A percentile compares a stretch with the other conserved stretches of the same genome.
Evolutionary conservation across 305 asterid genomes (phyloP).

Genomic region (Ajuga reptans): DNA sequence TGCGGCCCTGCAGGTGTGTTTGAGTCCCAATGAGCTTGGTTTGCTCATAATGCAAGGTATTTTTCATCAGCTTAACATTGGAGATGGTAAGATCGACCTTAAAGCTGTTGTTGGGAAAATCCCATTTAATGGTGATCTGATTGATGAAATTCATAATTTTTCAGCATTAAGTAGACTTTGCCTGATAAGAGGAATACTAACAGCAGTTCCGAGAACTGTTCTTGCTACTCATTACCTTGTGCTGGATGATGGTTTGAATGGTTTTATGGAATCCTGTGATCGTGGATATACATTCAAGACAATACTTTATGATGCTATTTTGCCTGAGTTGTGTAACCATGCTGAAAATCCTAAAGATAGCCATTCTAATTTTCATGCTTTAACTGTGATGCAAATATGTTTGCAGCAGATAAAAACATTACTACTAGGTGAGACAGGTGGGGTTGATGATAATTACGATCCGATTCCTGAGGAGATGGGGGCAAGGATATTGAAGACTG

Average conservation of each 20-base stretch:
- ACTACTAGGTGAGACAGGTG: conserved; percentile 34
- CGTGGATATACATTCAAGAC: conserved; percentile 35
- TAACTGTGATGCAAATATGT: conserved; percentile 94
- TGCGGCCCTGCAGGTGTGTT: conserved; percentile 74
- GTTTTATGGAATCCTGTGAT: conserved; percentile 21
- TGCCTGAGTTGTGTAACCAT: conserved; percentile 72
- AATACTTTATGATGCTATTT: conserved; percentile 77
- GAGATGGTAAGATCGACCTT: conserved; percentile 26
- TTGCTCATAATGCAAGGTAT: conserved; percentile 59
- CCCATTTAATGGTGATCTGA: conserved; percentile 50
- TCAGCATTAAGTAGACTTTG: conserved; percentile 73
- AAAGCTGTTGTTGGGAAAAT: conserved; percentile 34
- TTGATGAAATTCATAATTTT: conserved; percentile 46
- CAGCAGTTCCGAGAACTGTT: conserved; percentile 75
- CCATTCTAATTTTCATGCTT: conserved; percentile 85
- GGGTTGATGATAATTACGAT: conserved; percentile 32
- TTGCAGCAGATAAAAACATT: conserved; percentile 90
- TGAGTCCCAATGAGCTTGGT: conserved; percentile 59
- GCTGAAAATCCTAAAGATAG: conserved; percentile 83
- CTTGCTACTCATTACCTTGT: conserved; percentile 43
- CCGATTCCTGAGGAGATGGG: conserved; percentile 71
- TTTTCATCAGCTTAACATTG: conserved; percentile 44
- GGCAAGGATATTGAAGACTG: conserved; percentile 58
- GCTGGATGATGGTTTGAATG: conserved; percentile 26
- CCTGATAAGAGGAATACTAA: conserved; percentile 83